Conservation (phyloP, 2,329 filamentous ascomycete species). For the Pyrenophora graminea region DNA sequence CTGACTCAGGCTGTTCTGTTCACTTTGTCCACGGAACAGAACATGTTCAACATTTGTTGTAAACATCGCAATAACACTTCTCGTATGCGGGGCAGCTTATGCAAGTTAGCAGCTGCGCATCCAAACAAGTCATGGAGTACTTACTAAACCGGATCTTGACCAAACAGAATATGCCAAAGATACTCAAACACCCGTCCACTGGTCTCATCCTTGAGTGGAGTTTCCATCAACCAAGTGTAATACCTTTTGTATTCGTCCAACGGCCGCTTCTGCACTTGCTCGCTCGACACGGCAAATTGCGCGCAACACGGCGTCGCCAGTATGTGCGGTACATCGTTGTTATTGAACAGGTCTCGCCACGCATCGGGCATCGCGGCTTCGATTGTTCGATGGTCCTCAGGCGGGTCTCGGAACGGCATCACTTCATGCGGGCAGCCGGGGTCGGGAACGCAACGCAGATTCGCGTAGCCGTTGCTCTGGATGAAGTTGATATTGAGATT, state of each 20-base stretch:
- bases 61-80: slow-evolving; percentile 30
- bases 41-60: slow-evolving; percentile 12
- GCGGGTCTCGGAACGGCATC: slow-evolving; percentile 38
- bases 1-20: too few relatives aligned
- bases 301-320: slow-evolving; percentile 54
- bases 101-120: slow-evolving; percentile 7
- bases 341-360: slow-evolving; percentile 23
- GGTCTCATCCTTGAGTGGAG: slow-evolving; percentile 27
- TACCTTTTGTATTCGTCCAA: slow-evolving; percentile 34
- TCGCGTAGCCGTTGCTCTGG: slow-evolving; percentile 47
- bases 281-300: slow-evolving; percentile 43
- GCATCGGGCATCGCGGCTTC: slow-evolving; percentile 23
- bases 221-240: slow-evolving; percentile 30
- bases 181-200: slow-evolving; percentile 32
- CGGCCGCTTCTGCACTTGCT: slow-evolving; percentile 31
- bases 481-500: slow-evolving; percentile 46
- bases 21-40: background rate
- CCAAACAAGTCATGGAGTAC: slow-evolving; percentile 8
- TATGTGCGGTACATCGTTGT: slow-evolving; percentile 16
- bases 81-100: slow-evolving; percentile 24
- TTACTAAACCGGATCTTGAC: slow-evolving; percentile 26
- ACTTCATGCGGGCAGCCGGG: slow-evolving; percentile 49
- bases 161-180: slow-evolving; percentile 35
- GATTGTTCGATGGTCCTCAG: slow-evolving; percentile 14
- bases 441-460: slow-evolving; percentile 45